A percentile compares a stretch with the other conserved stretches of the same genome.
These are phyloP conservation scores for Saccharata proteae DNA, from an alignment of 2,329 filamentous ascomycete genomes.

Conservation along the genomic window DNA sequence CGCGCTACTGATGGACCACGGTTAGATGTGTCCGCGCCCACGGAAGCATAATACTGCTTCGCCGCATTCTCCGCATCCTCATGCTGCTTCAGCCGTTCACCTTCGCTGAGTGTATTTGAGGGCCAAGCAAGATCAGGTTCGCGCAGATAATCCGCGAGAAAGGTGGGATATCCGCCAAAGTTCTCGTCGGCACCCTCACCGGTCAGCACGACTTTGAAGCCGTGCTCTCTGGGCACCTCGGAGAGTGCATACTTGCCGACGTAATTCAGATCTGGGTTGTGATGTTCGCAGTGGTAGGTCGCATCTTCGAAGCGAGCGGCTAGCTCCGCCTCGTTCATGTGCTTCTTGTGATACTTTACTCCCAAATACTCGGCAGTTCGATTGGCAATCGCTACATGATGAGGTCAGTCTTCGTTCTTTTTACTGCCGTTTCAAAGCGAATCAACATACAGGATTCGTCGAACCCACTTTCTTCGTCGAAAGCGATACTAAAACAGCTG, in stretches of 20 bases:
- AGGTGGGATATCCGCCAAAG: slow-evolving; percentile 41
- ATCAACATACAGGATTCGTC: slow-evolving; percentile 31
- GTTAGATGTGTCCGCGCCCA: slow-evolving; percentile 16
- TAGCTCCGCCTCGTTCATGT: slow-evolving; percentile 32
- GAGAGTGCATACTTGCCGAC: slow-evolving; percentile 42
- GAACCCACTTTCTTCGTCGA: slow-evolving; percentile 35
- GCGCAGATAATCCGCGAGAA: slow-evolving; percentile 35
- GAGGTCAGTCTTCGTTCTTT: background rate
- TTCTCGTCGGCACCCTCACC: slow-evolving; percentile 43
- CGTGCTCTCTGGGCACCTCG: slow-evolving; percentile 30
- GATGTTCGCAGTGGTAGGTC: slow-evolving; percentile 34
- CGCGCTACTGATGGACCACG: slow-evolving; percentile 18
- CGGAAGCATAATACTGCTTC: slow-evolving; percentile 9
- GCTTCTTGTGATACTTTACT: slow-evolving; percentile 31
- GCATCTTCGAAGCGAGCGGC: slow-evolving; percentile 32
- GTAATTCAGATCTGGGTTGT: slow-evolving; percentile 39
- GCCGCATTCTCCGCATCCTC: slow-evolving; percentile 9
- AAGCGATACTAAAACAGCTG: slow-evolving; percentile 42
- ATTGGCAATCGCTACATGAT: slow-evolving; percentile 27
- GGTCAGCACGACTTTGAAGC: slow-evolving; percentile 43
- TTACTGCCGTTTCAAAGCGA: background rate
- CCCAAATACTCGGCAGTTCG: slow-evolving; percentile 38
- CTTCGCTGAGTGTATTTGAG: slow-evolving; percentile 9
- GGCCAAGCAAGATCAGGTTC: slow-evolving; percentile 31
- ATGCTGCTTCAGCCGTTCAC: slow-evolving; percentile 10